Evolutionary conservation across 2,329 filamentous ascomycete species (phyloP).

Genomic region (Calonectria crousiana): DNA sequence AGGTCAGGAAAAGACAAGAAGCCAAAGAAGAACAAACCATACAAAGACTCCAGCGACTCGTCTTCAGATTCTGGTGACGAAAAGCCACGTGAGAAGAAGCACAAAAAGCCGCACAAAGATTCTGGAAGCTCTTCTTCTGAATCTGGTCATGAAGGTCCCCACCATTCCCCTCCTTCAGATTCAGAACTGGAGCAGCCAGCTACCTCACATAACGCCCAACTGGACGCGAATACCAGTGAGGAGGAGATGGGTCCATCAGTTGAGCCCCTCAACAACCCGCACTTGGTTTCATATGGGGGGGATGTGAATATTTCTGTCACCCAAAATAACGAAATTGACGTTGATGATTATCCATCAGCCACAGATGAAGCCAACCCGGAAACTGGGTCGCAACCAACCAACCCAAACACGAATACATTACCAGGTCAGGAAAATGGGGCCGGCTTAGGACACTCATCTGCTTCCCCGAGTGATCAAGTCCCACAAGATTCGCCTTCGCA

Average conservation of each 20-base stretch:
- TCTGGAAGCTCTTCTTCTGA: no score
- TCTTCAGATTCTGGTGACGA: neutral
- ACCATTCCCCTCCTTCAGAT: neutral
- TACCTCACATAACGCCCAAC: neutral
- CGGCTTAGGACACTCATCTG: no score
- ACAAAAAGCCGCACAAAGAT: neutral
- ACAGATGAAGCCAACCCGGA: neutral
- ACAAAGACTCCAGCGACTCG: neutral
- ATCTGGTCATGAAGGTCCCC: no score
- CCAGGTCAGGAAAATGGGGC: neutral
- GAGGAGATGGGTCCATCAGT: neutral
- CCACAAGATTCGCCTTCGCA: neutral
- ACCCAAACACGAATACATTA: neutral
- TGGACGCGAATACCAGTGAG: neutral
- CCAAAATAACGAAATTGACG: neutral
- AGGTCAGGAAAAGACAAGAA: neutral
- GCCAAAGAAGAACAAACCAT: neutral
- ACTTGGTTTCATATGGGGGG: no score
- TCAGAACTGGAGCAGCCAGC: neutral
- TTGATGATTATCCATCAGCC: neutral
- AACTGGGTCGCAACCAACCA: neutral
- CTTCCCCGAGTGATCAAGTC: neutral
- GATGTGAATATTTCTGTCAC: neutral
- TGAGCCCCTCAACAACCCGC: neutral
- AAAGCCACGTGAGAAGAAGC: neutral